Conservation (phyloP, 495 filamentous ascomycete genomes). For the Thermothielavioides terrestris region DNA sequence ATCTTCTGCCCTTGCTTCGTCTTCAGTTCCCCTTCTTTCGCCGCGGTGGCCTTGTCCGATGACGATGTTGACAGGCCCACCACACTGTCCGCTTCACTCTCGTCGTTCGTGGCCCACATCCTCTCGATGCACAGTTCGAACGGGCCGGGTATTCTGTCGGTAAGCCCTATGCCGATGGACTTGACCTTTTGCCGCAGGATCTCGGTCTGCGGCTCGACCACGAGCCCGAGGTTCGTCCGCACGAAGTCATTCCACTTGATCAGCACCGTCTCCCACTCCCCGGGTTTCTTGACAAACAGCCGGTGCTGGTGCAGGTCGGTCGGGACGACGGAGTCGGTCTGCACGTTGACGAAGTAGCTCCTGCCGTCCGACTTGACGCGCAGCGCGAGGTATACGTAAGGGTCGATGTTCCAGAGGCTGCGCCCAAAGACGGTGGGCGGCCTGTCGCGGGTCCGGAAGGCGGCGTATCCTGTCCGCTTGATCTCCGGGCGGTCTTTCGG, state of each 20-base stretch:
- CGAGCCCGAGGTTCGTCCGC: conserved; percentile 80
- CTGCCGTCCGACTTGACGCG: conserved; percentile 87
- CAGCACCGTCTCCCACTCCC: conserved; percentile 87
- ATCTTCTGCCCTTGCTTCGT: conserved; percentile 40
- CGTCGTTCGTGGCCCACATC: conserved; percentile 71
- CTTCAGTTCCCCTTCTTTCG: conserved; percentile 32
- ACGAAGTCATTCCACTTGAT: conserved; percentile 90
- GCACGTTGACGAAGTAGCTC: conserved; percentile 89
- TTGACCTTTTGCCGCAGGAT: conserved; percentile 74
- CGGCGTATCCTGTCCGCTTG: conserved; percentile 74
- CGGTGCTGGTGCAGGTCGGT: conserved; percentile 95
- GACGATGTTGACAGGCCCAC: conserved; percentile 6
- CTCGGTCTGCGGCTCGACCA: conserved; percentile 85
- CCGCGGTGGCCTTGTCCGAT: neutral
- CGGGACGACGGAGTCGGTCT: conserved; percentile 84
- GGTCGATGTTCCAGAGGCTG: conserved; percentile 77
- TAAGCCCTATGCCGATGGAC: conserved; percentile 79
- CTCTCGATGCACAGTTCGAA: conserved; percentile 75
- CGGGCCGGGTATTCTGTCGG: conserved; percentile 77
- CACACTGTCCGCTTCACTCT: conserved; percentile 32
- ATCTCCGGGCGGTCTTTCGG: conserved; percentile 63
- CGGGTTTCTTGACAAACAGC: conserved; percentile 68
- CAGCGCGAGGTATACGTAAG: conserved; percentile 77
- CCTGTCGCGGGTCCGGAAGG: conserved; percentile 64
- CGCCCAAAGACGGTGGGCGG: conserved; percentile 66